A percentile compares a stretch with the other conserved stretches of the same genome.
These are phyloP conservation scores for Suillus brevipes DNA, from an alignment of 768 basidiomycete species.

Conservation along the genomic window DNA sequence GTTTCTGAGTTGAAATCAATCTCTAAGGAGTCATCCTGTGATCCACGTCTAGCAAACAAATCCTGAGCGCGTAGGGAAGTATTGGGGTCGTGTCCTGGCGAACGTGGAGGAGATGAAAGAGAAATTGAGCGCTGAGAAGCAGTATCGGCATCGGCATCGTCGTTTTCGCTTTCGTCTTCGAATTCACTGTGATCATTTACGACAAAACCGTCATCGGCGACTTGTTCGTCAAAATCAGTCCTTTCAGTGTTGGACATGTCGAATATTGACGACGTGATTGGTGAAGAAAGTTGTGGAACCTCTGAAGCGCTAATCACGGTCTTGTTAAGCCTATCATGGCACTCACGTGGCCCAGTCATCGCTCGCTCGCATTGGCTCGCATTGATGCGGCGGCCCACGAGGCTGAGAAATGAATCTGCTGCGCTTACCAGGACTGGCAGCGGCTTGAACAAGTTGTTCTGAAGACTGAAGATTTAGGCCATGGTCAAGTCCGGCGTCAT, in stretches of 20 bases:
- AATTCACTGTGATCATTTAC: constrained; percentile 6
- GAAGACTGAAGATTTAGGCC: background rate
- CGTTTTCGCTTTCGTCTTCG: constrained; percentile 21
- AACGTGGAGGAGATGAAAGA: constrained; percentile 62
- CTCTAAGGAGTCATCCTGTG: constrained; percentile 48
- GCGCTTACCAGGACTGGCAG: constrained; percentile 1
- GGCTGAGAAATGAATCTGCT: background rate
- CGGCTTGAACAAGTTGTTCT: background rate
- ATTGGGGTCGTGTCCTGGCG: constrained; percentile 43
- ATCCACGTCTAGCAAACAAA: constrained; percentile 41
- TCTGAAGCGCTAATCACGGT: background rate
- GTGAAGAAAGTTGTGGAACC: background rate
- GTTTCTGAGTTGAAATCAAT: constrained; percentile 56
- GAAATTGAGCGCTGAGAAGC: constrained; percentile 79
- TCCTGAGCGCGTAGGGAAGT: constrained; percentile 25
- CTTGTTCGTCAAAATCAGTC: constrained; percentile 1
- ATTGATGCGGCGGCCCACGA: background rate
- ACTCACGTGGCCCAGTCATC: background rate
- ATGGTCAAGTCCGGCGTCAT: background rate
- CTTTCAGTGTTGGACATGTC: constrained; percentile 1
- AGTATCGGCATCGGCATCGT: constrained; percentile 66
- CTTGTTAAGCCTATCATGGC: background rate
- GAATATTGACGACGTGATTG: constrained; percentile 1
- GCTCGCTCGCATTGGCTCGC: background rate
- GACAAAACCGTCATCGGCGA: background rate